A percentile compares a stretch with the other conserved stretches of the same genome.
phyloP scores from a whole-genome alignment of 257 asterid genomes.

The Nicotiana noctiflora region DNA sequence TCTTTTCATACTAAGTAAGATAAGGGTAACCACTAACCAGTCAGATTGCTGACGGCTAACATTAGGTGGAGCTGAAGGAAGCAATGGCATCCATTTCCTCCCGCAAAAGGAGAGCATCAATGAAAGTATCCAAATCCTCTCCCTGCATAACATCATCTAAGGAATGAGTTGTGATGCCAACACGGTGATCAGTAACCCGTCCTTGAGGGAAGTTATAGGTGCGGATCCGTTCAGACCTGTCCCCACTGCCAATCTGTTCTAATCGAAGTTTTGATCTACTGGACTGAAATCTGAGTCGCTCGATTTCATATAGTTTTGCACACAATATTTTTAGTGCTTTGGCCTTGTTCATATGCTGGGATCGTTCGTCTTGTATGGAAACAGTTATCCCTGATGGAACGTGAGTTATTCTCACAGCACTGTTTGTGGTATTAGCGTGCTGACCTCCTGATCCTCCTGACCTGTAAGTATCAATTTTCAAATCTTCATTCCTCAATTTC shows the following conservation, averaged over 20 bases:
- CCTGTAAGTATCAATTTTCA: constrained; percentile 84
- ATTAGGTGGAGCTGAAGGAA: constrained; percentile 43
- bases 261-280: constrained; percentile 76
- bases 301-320: constrained; percentile 79
- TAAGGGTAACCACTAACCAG: background rate
- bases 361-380: constrained; percentile 90
- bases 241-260: constrained; percentile 95
- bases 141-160: constrained; percentile 78
- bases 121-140: constrained; percentile 60
- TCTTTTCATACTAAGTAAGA: background rate
- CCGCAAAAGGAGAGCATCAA: constrained; percentile 81
- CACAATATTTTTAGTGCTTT: constrained; percentile 83
- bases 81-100: constrained; percentile 90
- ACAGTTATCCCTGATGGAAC: constrained; percentile 75
- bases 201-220: constrained; percentile 97
- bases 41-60: background rate
- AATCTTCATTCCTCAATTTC: constrained; percentile 68
- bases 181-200: constrained; percentile 95
- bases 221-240: constrained; percentile 96
- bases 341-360: constrained; percentile 94
- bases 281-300: constrained; percentile 55
- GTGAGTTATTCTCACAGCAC: constrained; percentile 96
- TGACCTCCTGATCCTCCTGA: constrained; percentile 99
- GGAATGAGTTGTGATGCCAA: constrained; percentile 79
- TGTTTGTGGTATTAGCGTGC: constrained; percentile 86